Conservation (phyloP, 768 basidiomycete genomes). For the Serendipita vermifera region DNA sequence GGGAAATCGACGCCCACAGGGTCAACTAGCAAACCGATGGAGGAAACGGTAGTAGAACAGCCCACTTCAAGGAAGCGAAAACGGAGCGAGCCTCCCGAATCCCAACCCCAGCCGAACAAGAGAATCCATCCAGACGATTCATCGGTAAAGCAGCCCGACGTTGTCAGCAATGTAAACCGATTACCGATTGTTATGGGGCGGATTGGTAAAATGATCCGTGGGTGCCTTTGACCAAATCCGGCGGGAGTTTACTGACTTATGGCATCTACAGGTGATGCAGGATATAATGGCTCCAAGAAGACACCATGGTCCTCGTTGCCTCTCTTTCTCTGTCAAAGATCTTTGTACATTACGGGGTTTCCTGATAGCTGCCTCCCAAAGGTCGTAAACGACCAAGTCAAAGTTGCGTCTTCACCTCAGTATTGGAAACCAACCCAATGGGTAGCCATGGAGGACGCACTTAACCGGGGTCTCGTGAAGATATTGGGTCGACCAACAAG, state of each 20-base stretch:
- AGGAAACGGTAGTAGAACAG: neutral
- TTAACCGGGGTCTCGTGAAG: neutral
- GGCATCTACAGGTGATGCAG: neutral
- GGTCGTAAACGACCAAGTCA: neutral
- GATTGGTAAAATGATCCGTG: neutral
- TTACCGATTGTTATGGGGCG: neutral
- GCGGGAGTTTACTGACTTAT: neutral
- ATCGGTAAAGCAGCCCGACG: neutral
- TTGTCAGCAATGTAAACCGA: neutral
- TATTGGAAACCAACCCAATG: constrained; percentile 1
- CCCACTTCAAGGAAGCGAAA: neutral
- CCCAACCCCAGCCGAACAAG: neutral
- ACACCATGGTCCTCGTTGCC: neutral
- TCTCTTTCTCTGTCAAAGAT: neutral
- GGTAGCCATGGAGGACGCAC: constrained; percentile 2
- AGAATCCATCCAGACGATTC: neutral
- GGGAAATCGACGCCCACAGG: neutral
- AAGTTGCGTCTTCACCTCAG: neutral
- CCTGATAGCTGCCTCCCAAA: constrained; percentile 1
- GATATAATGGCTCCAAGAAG: constrained; percentile 5
- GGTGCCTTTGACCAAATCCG: neutral
- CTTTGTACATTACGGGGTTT: constrained; percentile 4
- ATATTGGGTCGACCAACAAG: neutral
- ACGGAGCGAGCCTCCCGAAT: constrained; percentile 7
- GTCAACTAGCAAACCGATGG: too few relatives aligned